These are phyloP conservation scores for Cercospora brassicicola DNA, from an alignment of 2,329 filamentous ascomycete genomes.

Conservation along the genomic window DNA sequence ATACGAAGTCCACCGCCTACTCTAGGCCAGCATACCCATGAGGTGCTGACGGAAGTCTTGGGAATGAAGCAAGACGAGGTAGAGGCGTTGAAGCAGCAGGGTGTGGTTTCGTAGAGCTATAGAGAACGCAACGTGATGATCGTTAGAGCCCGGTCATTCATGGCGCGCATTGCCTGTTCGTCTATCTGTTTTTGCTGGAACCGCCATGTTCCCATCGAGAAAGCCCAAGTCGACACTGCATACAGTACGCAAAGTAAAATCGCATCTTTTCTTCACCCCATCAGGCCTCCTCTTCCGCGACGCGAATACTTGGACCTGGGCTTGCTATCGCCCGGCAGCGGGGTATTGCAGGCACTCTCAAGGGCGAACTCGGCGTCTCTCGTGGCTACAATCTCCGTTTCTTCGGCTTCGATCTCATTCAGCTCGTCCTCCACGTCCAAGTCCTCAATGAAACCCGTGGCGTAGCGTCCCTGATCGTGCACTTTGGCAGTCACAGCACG, in stretches of 20 bases:
- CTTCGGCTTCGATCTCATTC: background rate
- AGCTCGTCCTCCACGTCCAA: background rate
- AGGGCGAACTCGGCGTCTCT: background rate
- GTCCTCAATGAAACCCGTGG: background rate
- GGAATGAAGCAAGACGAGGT: slow-evolving; percentile 63
- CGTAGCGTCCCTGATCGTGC: background rate
- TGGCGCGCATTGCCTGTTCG: background rate
- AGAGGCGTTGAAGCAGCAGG: slow-evolving; percentile 60
- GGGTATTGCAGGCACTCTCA: background rate
- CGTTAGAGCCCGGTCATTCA: background rate
- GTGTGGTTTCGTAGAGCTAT: slow-evolving; percentile 55
- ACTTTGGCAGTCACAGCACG: background rate
- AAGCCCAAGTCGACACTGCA: too few relatives aligned
- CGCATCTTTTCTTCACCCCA: background rate
- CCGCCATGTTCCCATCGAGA: too few relatives aligned
- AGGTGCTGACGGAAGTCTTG: slow-evolving; percentile 66
- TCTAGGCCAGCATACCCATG: slow-evolving; percentile 82
- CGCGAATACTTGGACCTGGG: background rate
- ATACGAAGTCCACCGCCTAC: slow-evolving; percentile 78
- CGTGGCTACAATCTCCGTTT: background rate
- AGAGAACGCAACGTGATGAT: background rate
- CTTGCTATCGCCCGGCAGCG: background rate
- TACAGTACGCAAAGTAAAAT: background rate
- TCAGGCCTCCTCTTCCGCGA: background rate
- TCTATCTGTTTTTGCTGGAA: background rate